Evolutionary conservation across 2,329 filamentous ascomycete species (phyloP).

Genomic region (Beauveria medogensis): DNA sequence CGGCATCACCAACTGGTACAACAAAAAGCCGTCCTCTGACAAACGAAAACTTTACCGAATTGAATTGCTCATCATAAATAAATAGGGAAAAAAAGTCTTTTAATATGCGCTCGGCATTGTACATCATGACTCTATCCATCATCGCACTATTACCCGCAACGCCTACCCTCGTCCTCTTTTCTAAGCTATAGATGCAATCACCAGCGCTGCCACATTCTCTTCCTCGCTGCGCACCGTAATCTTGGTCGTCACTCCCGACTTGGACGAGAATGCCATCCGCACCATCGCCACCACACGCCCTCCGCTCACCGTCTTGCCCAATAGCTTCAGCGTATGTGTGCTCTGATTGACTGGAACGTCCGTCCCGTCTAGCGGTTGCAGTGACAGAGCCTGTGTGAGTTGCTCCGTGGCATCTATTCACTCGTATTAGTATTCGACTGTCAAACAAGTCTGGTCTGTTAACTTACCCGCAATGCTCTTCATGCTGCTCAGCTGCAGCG

Average conservation of each 20-base stretch:
- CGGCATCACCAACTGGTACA: not conserved
- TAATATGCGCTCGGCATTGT: conserved; percentile 3
- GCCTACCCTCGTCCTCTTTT: conserved; percentile 20
- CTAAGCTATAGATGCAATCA: conserved; percentile 79
- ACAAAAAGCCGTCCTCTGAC: too few species aligned
- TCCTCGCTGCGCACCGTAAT: conserved; percentile 89
- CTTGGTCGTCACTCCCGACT: conserved; percentile 92
- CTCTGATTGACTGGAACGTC: conserved; percentile 82
- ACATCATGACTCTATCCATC: conserved; percentile 16
- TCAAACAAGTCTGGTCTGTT: not conserved
- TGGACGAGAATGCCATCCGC: conserved; percentile 88
- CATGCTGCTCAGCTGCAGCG: conserved; percentile 74
- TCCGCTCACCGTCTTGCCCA: conserved; percentile 89
- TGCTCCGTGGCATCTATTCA: conserved; percentile 79
- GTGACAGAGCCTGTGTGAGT: conserved; percentile 73
- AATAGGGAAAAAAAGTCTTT: not conserved
- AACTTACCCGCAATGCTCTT: conserved; percentile 85
- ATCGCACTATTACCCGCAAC: conserved; percentile 29
- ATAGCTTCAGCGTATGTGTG: conserved; percentile 89
- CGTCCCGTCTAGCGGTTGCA: conserved; percentile 90
- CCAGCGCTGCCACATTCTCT: conserved; percentile 75
- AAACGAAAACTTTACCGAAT: too few species aligned
- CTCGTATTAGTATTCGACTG: conserved; percentile 16
- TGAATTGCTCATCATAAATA: too few species aligned
- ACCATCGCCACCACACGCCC: conserved; percentile 82